Percentiles rank a stretch among this genome's conserved stretches.
Conservation (phyloP, 2,329 filamentous ascomycete genomes). For the Fusarium beomiforme region DNA sequence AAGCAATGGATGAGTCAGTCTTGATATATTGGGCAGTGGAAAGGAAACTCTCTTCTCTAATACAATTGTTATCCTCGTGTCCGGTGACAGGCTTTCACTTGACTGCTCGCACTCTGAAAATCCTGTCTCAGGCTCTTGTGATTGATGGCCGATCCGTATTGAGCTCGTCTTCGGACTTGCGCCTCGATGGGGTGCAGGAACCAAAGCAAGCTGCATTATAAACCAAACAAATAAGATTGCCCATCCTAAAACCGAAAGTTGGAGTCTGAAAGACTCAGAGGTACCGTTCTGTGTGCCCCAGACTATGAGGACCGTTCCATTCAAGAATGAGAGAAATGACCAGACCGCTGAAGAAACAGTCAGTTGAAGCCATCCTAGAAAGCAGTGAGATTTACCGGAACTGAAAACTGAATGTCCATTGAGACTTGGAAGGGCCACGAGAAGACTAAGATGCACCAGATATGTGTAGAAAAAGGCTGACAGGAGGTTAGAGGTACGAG, state of each 20-base stretch:
- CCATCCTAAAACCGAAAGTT: background rate
- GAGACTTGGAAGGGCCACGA: background rate
- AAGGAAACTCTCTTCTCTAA: background rate
- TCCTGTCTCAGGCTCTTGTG: background rate
- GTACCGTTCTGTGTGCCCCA: background rate
- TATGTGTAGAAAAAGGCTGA: background rate
- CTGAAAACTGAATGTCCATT: background rate
- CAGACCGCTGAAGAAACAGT: background rate
- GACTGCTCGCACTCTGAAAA: background rate
- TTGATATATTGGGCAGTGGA: background rate
- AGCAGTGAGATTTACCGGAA: background rate
- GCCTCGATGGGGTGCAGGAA: background rate
- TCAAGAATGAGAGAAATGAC: background rate
- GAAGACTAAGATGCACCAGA: background rate
- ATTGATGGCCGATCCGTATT: background rate
- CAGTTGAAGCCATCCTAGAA: no score
- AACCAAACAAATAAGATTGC: background rate
- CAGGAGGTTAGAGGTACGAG: background rate
- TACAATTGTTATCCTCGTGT: background rate
- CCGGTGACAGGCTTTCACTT: background rate
- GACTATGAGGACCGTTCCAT: background rate
- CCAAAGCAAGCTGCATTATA: background rate
- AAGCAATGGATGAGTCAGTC: slow-evolving; percentile 18
- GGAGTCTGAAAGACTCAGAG: background rate
- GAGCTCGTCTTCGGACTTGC: background rate